phyloP scores from a whole-genome alignment of 148 eudicot genomes.

The Selenicereus undatus region DNA sequence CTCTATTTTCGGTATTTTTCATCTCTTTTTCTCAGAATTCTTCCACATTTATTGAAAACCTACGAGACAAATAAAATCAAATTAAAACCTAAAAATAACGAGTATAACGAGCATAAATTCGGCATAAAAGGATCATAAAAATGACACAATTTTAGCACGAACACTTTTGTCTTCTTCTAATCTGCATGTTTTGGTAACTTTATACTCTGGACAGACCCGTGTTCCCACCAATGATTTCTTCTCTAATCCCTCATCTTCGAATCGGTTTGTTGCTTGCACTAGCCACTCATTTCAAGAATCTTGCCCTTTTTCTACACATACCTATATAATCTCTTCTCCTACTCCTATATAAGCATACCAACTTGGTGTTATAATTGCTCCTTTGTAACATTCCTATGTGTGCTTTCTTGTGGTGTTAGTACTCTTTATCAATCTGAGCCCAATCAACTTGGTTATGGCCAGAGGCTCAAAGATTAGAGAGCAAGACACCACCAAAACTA shows the following conservation, averaged over 20 bases:
- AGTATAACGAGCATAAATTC: too few species aligned
- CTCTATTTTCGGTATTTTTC: too few species aligned
- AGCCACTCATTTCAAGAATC: conserved; percentile 65
- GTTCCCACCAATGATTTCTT: too few species aligned
- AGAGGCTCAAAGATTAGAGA: too few species aligned
- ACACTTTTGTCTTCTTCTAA: conserved; percentile 63
- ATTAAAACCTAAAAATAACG: too few species aligned
- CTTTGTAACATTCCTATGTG: not conserved
- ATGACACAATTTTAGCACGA: too few species aligned
- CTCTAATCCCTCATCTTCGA: conserved; percentile 34
- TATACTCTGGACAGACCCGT: conserved; percentile 69
- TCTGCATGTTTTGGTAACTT: conserved; percentile 68
- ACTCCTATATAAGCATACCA: conserved; percentile 36
- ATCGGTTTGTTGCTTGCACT: conserved; percentile 41
- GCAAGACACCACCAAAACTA: conserved; percentile 24
- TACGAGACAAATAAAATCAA: too few species aligned
- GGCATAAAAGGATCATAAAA: too few species aligned
- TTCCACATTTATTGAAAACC: too few species aligned
- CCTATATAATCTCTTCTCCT: conserved; percentile 43
- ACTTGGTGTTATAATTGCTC: not conserved
- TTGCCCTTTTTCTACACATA: conserved; percentile 65
- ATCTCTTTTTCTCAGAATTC: too few species aligned
- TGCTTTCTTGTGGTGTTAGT: not conserved
- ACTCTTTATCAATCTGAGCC: conserved; percentile 45
- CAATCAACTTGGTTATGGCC: conserved; percentile 53